Base-by-base conservation (phyloP, 805 yeast genomes). In the Sugiyamaella americana region DNA sequence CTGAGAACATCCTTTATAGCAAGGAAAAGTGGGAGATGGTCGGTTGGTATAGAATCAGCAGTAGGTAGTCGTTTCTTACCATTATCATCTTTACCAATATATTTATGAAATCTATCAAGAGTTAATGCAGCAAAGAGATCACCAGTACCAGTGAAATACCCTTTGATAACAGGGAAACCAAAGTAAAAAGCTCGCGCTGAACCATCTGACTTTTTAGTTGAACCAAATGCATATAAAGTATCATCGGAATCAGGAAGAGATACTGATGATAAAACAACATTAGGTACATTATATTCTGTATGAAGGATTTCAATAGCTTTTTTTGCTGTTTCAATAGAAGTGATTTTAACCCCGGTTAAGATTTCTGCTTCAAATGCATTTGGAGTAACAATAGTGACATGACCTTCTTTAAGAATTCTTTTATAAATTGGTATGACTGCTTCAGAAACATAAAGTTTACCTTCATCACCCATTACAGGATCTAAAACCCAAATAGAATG, bases 141-240 rank as follows among this genome's bases (percentile, higher is more conserved):
- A 4, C 98, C 98, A 0, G 93, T 95, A 1, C 98, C 98, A 0
- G 96, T 87, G 66, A 89, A 91, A 62, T 91, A 87, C 3, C 91
- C 81, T 46, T 82, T 78, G 37, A 87, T 75, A 30, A 72, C 69
- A 1, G 85, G 83, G 11, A 84, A 72, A 53, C 72, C 71, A 56
- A 76, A 79, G 41, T 61, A 67, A 44, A 65, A 51, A 1, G 67
- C 58, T 22, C 47, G 32, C 18, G 47, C 60, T 5, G 17, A 16
- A 11, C 37, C 37, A 6, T 35, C 37, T n/a, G 50, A 17, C 8
- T 37, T 22, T 4, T 22, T 41, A 2, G 46, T 35, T 1, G 79
- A 75, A 8, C 75, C 71, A 11, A 76, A 73, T 17, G 78, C 69
- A n/a, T 74, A 63, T 30, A 62, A 58, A 42, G 19, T 13, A 13